phyloP scores from a whole-genome alignment of 2,329 filamentous ascomycete genomes.

The Plenodomus tracheiphilus region DNA sequence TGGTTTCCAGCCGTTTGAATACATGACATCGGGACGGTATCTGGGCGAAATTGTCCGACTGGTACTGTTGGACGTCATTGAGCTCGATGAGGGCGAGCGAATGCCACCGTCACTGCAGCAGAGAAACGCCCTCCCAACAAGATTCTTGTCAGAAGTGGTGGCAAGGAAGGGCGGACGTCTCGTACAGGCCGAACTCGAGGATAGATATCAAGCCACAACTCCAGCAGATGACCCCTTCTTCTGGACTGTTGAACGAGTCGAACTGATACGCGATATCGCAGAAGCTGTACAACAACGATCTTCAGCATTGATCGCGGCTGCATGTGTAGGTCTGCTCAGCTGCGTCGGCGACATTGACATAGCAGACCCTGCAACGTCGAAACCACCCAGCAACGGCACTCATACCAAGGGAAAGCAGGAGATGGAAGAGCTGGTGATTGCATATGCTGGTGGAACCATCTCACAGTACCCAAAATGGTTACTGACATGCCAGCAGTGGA shows the following conservation, averaged over 20 bases:
- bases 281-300: conserved; percentile 72
- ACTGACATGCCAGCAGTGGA: conserved; percentile 68
- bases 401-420: conserved; percentile 20
- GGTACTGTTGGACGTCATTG: conserved; percentile 69
- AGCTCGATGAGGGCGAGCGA: conserved; percentile 31
- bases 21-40: conserved; percentile 80
- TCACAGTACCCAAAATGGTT: conserved; percentile 77
- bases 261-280: conserved; percentile 66
- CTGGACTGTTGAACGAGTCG: conserved; percentile 66
- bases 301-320: conserved; percentile 73
- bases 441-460: conserved; percentile 80
- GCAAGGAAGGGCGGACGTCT: conserved; percentile 45
- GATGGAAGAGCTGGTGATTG: conserved; percentile 69
- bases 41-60: conserved; percentile 75
- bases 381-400: conserved; percentile 20
- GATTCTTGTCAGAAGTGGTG: conserved; percentile 71
- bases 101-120: conserved; percentile 61
- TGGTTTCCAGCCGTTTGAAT: conserved; percentile 81
- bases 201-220: conserved; percentile 58
- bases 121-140: conserved; percentile 69
- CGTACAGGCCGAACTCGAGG: conserved; percentile 45
- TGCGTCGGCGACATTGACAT: conserved; percentile 67
- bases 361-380: conserved; percentile 20
- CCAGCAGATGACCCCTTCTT: conserved; percentile 40
- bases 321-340: conserved; percentile 69